Evolutionary conservation across 1,284 basidiomycete species (phyloP), one percentile per base, ranked within the genome.

Genomic region (Ustilago loliicola): DNA sequence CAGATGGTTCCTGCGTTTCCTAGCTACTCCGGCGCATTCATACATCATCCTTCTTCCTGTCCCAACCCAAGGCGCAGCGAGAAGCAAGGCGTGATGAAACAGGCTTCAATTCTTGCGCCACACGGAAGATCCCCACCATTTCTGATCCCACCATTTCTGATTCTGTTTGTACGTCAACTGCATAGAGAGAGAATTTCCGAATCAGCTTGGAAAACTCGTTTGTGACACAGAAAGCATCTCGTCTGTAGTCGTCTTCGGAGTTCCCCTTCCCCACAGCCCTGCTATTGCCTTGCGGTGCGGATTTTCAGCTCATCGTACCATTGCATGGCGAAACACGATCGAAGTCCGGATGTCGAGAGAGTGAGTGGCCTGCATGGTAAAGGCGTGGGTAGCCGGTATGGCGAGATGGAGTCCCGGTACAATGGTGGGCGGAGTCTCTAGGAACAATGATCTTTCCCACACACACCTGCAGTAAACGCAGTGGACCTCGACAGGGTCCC

Each of bases 121-220:
- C 48, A 27, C 4, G 36, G 36, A 3, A 38, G 9, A 3, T 11
- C 8, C 42, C 42, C 42, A 23, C 42, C n/a, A n/a, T n/a, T n/a
- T n/a, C n/a, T n/a, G n/a, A n/a, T n/a, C n/a, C n/a, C n/a, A n/a
- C n/a, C n/a, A n/a, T 9, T 50, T 15, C 23, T 11, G 17, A 8
- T 47, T 25, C 25, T 29, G 48, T 50, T 50, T 50, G 48, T 50
- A 27, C 15, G 48, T 25, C 48, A 29, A 50, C 48, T 50, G 48
- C 25, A 50, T 50, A 50, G 17, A 19, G 6, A 50, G 27, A 15
- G 25, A 50, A 50, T n/a, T 27, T 27, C 27, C 23, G 48, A 29
- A 45, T 8, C 6, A 27, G 48, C 48, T 50, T 25, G 27, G 48
- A 27, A 48, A 48, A 17, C 48, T 29, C 13, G 25, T 15, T 45